Conservation (phyloP, 805 yeast species). For the Myxozyma monticola region DNA sequence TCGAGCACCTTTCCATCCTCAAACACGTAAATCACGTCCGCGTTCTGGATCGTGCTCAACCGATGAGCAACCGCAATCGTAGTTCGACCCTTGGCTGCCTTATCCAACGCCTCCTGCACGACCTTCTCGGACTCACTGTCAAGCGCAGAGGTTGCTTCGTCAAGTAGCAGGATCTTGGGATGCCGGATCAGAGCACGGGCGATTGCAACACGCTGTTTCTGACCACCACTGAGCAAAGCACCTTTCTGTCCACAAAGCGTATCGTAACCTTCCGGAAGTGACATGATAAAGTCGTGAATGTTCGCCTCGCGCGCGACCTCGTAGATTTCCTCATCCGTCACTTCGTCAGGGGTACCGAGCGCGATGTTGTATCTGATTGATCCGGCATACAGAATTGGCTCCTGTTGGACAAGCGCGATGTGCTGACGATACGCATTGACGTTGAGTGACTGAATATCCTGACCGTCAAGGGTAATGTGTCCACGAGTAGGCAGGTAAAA, state of each 20-base stretch:
- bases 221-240: slow-evolving; percentile 60
- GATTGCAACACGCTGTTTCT: slow-evolving; percentile 63
- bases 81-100: slow-evolving; percentile 63
- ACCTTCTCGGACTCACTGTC: slow-evolving; percentile 63
- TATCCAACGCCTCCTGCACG: slow-evolving; percentile 61
- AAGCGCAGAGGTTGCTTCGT: slow-evolving; percentile 58
- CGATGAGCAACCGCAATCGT: slow-evolving; percentile 77
- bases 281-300: too few species aligned
- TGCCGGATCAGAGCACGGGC: slow-evolving; percentile 61
- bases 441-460: slow-evolving; percentile 49
- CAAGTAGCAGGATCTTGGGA: slow-evolving; percentile 57
- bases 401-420: too few species aligned
- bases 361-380: slow-evolving; percentile 75
- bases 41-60: slow-evolving; percentile 59
- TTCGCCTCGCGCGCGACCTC: too few species aligned
- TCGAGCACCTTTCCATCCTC: slow-evolving; percentile 58
- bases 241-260: slow-evolving; percentile 54
- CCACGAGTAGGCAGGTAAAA: slow-evolving; percentile 53
- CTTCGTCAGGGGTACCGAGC: slow-evolving; percentile 36
- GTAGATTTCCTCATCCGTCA: slow-evolving; percentile 43
- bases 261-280: too few species aligned
- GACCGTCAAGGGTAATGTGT: too few species aligned
- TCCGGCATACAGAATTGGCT: slow-evolving; percentile 68
- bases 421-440: slow-evolving; percentile 53
- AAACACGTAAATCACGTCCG: too few species aligned